Conservation (phyloP, 2,329 filamentous ascomycete species). For the Fusarium sp. region DNA sequence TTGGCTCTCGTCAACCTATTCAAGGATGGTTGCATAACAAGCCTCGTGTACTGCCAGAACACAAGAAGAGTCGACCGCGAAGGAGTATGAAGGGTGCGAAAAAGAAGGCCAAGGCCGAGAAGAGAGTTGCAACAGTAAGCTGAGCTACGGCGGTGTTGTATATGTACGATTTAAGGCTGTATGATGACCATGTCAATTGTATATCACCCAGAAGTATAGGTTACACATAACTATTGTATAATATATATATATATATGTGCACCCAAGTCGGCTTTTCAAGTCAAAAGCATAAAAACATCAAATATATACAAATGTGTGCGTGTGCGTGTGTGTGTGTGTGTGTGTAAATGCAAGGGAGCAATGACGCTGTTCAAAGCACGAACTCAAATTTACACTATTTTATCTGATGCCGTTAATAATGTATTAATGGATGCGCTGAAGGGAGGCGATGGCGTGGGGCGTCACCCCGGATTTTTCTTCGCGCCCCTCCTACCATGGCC, state of each 20-base stretch:
- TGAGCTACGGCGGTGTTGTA: conserved; percentile 6
- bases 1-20: conserved; percentile 76
- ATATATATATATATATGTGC: no score
- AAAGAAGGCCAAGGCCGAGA: conserved; percentile 57
- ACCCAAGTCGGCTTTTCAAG: no score
- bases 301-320: no score
- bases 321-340: no score
- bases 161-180: conserved; percentile 14
- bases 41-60: conserved; percentile 63
- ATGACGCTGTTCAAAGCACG: neutral
- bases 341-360: neutral
- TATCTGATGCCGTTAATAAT: neutral
- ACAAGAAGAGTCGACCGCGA: conserved; percentile 70
- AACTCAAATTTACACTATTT: neutral
- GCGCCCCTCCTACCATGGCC: conserved; percentile 35
- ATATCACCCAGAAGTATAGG: conserved; percentile 22
- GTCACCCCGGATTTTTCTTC: conserved; percentile 36
- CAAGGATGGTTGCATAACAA: conserved; percentile 77
- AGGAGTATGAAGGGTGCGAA: conserved; percentile 75
- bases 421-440: neutral
- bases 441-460: conserved; percentile 38
- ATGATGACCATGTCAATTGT: conserved; percentile 36
- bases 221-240: conserved; percentile 30
- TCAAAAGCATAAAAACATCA: no score
- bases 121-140: conserved; percentile 40